Evolutionary conservation across 805 yeast species (phyloP).

Genomic region (Starmerella asiatica): DNA sequence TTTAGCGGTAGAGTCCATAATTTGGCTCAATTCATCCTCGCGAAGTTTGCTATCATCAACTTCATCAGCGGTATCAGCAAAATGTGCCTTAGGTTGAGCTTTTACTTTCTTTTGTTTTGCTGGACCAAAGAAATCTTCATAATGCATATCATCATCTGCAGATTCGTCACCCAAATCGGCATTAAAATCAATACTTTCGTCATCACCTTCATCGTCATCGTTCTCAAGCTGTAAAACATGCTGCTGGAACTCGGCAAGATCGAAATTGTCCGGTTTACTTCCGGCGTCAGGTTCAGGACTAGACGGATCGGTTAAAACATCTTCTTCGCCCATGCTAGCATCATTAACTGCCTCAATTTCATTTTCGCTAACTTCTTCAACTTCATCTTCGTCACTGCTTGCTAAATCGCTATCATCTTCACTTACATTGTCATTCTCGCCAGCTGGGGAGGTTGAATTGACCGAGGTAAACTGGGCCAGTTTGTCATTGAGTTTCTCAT

Average conservation of each 20-base stretch:
- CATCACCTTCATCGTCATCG: slow-evolving; percentile 33
- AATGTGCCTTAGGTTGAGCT: slow-evolving; percentile 4
- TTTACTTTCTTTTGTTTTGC: slow-evolving; percentile 22
- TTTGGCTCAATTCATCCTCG: slow-evolving; percentile 21
- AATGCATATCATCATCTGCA: slow-evolving; percentile 30
- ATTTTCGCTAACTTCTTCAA: slow-evolving; percentile 7
- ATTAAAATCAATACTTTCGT: slow-evolving; percentile 36
- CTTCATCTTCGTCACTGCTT: slow-evolving; percentile 16
- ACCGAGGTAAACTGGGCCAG: slow-evolving; percentile 7
- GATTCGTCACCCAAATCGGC: slow-evolving; percentile 34
- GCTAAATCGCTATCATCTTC: slow-evolving; percentile 3
- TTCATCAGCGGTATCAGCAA: slow-evolving; percentile 9
- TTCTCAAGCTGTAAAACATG: slow-evolving; percentile 55
- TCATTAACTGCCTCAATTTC: slow-evolving; percentile 7
- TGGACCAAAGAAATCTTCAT: slow-evolving; percentile 31
- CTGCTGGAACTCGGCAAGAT: slow-evolving; percentile 69
- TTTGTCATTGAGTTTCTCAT: slow-evolving; percentile 44
- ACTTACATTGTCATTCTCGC: slow-evolving; percentile 13
- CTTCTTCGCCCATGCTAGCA: slow-evolving; percentile 20
- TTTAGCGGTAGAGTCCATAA: slow-evolving; percentile 25
- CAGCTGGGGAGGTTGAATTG: too few species aligned
- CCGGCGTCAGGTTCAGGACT: slow-evolving; percentile 21
- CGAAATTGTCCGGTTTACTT: slow-evolving; percentile 43
- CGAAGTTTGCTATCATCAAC: slow-evolving; percentile 10
- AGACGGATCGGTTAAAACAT: slow-evolving; percentile 18